A percentile compares a stretch with the other conserved stretches of the same genome.
Conservation (phyloP, 331 rosid genomes). For the Malus hybrid region DNA sequence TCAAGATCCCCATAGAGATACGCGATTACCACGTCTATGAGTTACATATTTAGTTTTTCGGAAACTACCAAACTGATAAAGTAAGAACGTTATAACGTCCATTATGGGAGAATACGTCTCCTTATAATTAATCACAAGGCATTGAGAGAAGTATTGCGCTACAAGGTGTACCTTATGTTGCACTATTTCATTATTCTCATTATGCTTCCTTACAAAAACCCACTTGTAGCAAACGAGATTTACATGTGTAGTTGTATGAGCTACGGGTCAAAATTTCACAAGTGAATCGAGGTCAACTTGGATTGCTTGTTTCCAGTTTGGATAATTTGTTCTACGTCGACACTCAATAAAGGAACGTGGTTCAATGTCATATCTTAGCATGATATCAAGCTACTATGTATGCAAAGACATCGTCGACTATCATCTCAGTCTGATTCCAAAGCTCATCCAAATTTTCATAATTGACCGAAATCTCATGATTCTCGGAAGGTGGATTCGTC, state of each 20-base stretch:
- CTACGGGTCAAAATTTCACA: accelerated
- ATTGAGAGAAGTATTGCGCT: too few relatives aligned
- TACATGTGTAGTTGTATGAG: accelerated
- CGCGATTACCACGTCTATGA: accelerated
- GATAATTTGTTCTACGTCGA: accelerated
- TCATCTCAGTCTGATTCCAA: neutral
- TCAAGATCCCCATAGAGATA: neutral
- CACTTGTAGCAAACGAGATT: neutral
- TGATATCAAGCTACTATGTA: neutral
- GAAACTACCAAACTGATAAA: too few relatives aligned
- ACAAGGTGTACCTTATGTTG: neutral
- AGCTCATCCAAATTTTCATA: too few relatives aligned
- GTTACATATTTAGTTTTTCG: neutral
- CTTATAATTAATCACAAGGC: neutral
- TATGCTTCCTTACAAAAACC: accelerated
- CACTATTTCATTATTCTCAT: too few relatives aligned
- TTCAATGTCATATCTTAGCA: too few relatives aligned
- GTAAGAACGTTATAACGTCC: neutral
- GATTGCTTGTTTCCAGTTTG: too few relatives aligned
- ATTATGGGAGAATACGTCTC: neutral
- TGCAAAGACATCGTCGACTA: neutral
- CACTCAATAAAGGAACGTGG: neutral
- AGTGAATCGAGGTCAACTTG: neutral
- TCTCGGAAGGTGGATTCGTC: too few relatives aligned
- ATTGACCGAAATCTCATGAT: too few relatives aligned